phyloP scores from a whole-genome alignment of 2,329 filamentous ascomycete species.

The Fusarium armeniacum region DNA sequence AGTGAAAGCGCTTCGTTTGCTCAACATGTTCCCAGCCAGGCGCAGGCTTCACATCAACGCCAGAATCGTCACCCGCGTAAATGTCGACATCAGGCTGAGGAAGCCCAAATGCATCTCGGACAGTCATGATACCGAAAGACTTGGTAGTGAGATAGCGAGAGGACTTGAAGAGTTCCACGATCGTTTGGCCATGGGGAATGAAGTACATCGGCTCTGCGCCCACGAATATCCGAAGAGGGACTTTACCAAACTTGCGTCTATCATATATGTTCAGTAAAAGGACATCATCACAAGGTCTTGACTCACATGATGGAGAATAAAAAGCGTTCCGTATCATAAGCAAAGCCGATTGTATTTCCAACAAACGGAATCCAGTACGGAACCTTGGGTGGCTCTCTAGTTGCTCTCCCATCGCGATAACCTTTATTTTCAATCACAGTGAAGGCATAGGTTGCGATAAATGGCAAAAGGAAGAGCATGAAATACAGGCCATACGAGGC shows the following conservation, averaged over 20 bases:
- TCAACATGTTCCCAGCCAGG: conserved; percentile 34
- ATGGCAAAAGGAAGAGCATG: conserved; percentile 5
- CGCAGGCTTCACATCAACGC: conserved; percentile 27
- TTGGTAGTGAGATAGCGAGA: conserved; percentile 37
- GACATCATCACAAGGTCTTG: accelerated
- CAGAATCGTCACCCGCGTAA: conserved; percentile 23
- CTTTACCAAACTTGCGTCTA: conserved; percentile 38
- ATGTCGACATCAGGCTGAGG: conserved; percentile 23
- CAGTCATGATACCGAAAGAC: conserved; percentile 29
- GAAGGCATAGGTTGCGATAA: conserved; percentile 26
- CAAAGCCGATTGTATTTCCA: conserved; percentile 35
- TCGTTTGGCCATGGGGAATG: conserved; percentile 34
- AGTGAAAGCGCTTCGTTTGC: conserved; percentile 23
- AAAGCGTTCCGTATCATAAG: conserved; percentile 35
- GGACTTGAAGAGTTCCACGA: conserved; percentile 34
- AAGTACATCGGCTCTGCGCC: conserved; percentile 41
- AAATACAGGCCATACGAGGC: background rate
- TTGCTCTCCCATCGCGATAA: background rate
- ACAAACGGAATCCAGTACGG: conserved; percentile 39
- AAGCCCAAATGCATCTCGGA: conserved; percentile 39
- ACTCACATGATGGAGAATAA: conserved; percentile 30
- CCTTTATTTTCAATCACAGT: conserved; percentile 17
- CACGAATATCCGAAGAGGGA: conserved; percentile 35
- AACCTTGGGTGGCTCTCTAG: conserved; percentile 30
- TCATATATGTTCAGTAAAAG: background rate